Evolutionary conservation across 352 stramenopile genomes (phyloP), one percentile per base, ranked within the genome.

Genomic region (Phytophthora litchii): DNA sequence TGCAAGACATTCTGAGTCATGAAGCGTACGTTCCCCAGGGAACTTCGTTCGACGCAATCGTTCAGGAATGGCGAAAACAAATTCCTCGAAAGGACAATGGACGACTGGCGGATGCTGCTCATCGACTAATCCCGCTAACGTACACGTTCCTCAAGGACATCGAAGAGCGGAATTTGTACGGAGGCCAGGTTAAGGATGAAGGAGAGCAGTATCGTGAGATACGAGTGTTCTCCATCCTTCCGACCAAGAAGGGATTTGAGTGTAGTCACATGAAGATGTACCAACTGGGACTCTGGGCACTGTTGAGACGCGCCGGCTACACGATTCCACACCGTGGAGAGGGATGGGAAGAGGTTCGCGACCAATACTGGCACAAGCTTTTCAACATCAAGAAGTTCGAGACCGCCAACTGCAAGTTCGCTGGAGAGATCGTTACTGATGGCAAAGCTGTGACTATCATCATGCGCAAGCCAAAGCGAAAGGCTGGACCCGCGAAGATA

Each of bases 181-280:
- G 47, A 6, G 51, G 54, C 41, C 53, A 64, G 9, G 8, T 23
- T 4, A 29, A 42, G 0, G 14, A 52, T n/a, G 44, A 21, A 27
- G 16, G 14, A 25, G 7, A 17, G 13, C 27, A 23, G 29, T 61
- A 42, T 31, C 11, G 14, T 4, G 21, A 60, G 54, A 36, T 56
- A 1, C 35, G 47, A 1, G 20, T 29, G 31, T 61, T 65, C 42
- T 57, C 32, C 12, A 34, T 64, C 1, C 48, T 70, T 12, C 54
- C 61, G 12, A 49, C 16, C 25, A 70, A 66, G 54, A 34, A 34
- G 1, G 62, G 54, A 2, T 70, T 70, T 19, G 43, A 53, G 29
- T 59, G 62, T 20, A 54, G 35, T 25, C 48, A 70, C n/a, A 49
- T 70, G 23, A 66, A 47, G 45, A 61, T 70, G 54, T 62, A 35